Conservation (phyloP, 805 yeast species). For the Ogataea angusta region DNA sequence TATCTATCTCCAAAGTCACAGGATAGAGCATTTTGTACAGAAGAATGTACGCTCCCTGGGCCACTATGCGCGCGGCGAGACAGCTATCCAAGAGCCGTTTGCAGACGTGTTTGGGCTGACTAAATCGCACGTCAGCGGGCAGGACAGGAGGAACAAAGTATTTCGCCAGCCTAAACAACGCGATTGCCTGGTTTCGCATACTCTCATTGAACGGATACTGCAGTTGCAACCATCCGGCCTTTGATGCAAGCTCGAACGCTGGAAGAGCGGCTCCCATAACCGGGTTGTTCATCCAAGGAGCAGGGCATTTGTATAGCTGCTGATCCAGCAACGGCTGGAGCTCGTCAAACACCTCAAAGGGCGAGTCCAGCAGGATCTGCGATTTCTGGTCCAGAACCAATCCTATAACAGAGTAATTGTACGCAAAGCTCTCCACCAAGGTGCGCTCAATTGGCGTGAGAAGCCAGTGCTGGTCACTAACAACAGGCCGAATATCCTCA, state of each 20-base stretch:
- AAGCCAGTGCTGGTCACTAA: not conserved
- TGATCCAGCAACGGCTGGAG: slow-evolving; percentile 29
- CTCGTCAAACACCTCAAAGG: slow-evolving; percentile 37
- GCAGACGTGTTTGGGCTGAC: slow-evolving; percentile 18
- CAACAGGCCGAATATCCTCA: not conserved
- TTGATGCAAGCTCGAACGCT: slow-evolving; percentile 37
- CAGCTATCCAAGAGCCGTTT: slow-evolving; percentile 19
- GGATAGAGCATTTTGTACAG: slow-evolving; percentile 15
- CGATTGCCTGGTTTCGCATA: slow-evolving; percentile 5
- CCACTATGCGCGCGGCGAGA: slow-evolving; percentile 12
- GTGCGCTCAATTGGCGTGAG: slow-evolving; percentile 29
- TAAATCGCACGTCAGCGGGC: slow-evolving; percentile 10
- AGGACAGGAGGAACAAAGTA: slow-evolving; percentile 19
- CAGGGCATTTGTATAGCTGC: slow-evolving; percentile 32
- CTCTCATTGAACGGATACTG: slow-evolving; percentile 12
- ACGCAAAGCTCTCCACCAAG: slow-evolving; percentile 41
- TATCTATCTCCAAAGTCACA: slow-evolving; percentile 3
- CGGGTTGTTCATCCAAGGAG: slow-evolving; percentile 40
- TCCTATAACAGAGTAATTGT: slow-evolving; percentile 38
- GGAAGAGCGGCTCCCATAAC: slow-evolving; percentile 37
- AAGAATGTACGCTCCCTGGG: slow-evolving; percentile 12
- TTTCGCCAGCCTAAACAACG: slow-evolving; percentile 12
- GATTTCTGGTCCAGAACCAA: slow-evolving; percentile 31
- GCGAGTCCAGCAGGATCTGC: slow-evolving; percentile 34
- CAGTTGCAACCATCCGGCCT: slow-evolving; percentile 33